Evolutionary conservation across 2,329 filamentous ascomycete genomes (phyloP).

Genomic region (Alternaria tenuissima): DNA sequence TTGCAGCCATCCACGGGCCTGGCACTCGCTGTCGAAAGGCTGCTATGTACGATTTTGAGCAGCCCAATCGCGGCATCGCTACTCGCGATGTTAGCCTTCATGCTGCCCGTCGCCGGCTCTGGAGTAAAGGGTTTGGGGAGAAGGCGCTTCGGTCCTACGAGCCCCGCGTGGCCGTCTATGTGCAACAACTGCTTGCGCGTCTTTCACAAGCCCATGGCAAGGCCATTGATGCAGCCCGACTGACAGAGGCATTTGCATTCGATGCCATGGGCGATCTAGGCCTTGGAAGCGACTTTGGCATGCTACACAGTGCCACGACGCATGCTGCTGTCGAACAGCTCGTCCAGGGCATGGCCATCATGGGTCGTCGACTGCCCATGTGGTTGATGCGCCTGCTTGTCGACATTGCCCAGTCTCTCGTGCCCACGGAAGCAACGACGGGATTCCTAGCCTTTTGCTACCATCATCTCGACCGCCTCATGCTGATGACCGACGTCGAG

Average conservation of each 20-base stretch:
- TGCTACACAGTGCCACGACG: background rate
- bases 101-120: constrained; percentile 34
- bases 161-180: constrained; percentile 4
- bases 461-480: constrained; percentile 1
- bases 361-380: background rate
- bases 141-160: constrained; percentile 42
- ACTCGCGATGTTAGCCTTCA: background rate
- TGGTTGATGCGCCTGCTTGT: constrained; percentile 2
- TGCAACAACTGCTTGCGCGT: background rate
- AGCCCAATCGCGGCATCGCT: background rate
- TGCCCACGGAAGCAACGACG: constrained; percentile 1
- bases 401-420: background rate
- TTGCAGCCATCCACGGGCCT: constrained; percentile 4
- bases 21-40: constrained; percentile 2
- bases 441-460: constrained; percentile 3
- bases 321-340: background rate
- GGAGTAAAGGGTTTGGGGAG: constrained; percentile 54
- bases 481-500: background rate
- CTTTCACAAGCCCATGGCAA: background rate
- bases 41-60: constrained; percentile 5
- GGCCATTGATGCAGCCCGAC: background rate
- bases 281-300: constrained; percentile 8
- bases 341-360: background rate
- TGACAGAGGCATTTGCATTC: constrained; percentile 5
- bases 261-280: constrained; percentile 15